Evolutionary conservation across 163 green algal species (phyloP).

Genomic region (Picocystis sp.): DNA sequence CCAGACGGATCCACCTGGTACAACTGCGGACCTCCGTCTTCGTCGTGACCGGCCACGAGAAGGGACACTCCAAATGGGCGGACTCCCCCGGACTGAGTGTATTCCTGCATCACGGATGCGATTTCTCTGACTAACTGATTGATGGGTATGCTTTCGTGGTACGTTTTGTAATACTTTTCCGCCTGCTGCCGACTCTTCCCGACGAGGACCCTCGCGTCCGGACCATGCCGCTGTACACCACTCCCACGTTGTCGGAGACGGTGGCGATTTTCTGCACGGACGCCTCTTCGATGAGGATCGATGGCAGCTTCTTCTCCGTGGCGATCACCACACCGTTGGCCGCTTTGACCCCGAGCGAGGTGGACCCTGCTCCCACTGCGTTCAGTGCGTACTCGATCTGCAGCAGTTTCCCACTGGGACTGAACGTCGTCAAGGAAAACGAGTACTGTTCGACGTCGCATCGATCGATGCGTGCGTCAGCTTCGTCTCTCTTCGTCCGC

Average conservation of each 20-base stretch:
- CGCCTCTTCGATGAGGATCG: conserved; percentile 58
- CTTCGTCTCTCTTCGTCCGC: too few relatives aligned
- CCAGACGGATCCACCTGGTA: conserved; percentile 95
- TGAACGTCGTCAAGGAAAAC: conserved; percentile 88
- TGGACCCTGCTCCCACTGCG: conserved; percentile 77
- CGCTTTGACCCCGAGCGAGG: conserved; percentile 90
- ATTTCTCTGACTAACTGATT: conserved; percentile 90
- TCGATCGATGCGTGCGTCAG: too few relatives aligned
- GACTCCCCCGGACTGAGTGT: conserved; percentile 88
- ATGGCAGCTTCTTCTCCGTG: conserved; percentile 97
- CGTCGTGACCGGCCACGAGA: conserved; percentile 84
- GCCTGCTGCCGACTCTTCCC: conserved; percentile 76
- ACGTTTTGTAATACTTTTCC: conserved; percentile 76
- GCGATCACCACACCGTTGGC: conserved; percentile 94
- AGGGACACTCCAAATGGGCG: conserved; percentile 94
- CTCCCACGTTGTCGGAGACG: conserved; percentile 77
- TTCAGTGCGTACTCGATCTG: conserved; percentile 99
- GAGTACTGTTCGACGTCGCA: conserved; percentile 44
- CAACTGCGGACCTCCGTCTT: conserved; percentile 82
- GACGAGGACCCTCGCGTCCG: conserved; percentile 89
- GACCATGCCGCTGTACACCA: conserved; percentile 95
- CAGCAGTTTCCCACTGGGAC: conserved; percentile 91
- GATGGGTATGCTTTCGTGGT: conserved; percentile 92
- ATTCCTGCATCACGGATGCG: conserved; percentile 99
- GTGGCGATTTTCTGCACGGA: conserved; percentile 89